Conservation (phyloP, 202 grass and related monocot species). For the Setaria viridis region DNA sequence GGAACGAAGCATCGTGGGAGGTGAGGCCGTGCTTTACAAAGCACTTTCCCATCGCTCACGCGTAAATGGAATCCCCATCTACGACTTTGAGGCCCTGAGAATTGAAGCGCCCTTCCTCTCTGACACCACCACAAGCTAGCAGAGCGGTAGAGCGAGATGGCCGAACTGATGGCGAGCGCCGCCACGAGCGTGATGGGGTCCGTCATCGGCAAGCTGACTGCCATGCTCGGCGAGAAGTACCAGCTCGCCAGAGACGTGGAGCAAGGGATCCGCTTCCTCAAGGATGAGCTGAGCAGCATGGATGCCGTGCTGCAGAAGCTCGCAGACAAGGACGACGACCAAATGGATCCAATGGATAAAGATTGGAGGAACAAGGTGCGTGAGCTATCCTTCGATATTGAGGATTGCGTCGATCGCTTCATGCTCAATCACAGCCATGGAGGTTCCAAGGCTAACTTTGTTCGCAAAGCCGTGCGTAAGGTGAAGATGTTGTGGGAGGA, state of each 20-base stretch:
- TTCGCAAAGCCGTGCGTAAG: neutral
- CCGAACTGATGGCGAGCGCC: neutral
- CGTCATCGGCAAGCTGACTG: neutral
- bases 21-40: too few relatives aligned
- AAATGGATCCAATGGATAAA: neutral
- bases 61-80: too few relatives aligned
- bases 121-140: too few relatives aligned
- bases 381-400: slow-evolving; percentile 5
- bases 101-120: too few relatives aligned
- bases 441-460: neutral
- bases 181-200: neutral
- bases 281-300: neutral
- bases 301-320: neutral
- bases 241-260: neutral
- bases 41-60: too few relatives aligned
- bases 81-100: too few relatives aligned
- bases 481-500: neutral
- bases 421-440: neutral
- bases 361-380: slow-evolving; percentile 32
- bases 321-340: neutral
- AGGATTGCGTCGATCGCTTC: slow-evolving; percentile 16
- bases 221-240: neutral
- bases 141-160: neutral
- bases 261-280: neutral
- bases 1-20: too few relatives aligned